These are phyloP conservation scores for Truncatella angustata DNA, from an alignment of 2,329 filamentous ascomycete species.

Conservation along the genomic window DNA sequence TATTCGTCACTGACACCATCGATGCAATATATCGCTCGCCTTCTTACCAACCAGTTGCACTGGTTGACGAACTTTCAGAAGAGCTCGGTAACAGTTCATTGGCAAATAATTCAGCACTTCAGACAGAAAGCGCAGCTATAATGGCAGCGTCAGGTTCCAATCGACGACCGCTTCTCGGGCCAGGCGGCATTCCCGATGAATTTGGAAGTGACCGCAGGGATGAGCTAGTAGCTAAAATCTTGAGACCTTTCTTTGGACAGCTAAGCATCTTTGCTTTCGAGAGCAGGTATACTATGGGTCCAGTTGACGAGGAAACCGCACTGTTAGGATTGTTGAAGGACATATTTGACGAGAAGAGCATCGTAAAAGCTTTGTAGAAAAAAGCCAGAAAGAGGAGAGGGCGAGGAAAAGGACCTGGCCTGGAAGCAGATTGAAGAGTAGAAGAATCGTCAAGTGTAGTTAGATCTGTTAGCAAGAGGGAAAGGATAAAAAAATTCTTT, in stretches of 20 bases:
- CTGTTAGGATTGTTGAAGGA: constrained; percentile 65
- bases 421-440: not conserved
- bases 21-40: constrained; percentile 86
- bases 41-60: constrained; percentile 66
- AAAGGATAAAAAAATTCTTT: not conserved
- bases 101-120: constrained; percentile 22
- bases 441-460: not conserved
- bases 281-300: constrained; percentile 81
- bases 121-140: constrained; percentile 14
- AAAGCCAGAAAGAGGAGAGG: not conserved
- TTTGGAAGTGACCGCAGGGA: constrained; percentile 59
- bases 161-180: constrained; percentile 49
- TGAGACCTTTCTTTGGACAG: constrained; percentile 87
- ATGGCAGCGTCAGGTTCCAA: constrained; percentile 15
- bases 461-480: not conserved
- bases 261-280: constrained; percentile 94
- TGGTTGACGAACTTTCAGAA: constrained; percentile 83
- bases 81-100: constrained; percentile 48
- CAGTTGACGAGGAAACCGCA: constrained; percentile 64
- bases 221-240: constrained; percentile 71
- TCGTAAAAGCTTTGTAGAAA: constrained; percentile 56
- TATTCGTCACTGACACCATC: constrained; percentile 95
- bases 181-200: constrained; percentile 54
- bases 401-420: not conserved
- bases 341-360: constrained; percentile 74